Base-by-base conservation (phyloP, 2,329 filamentous ascomycete genomes). In the Corinectria fuckeliana region DNA sequence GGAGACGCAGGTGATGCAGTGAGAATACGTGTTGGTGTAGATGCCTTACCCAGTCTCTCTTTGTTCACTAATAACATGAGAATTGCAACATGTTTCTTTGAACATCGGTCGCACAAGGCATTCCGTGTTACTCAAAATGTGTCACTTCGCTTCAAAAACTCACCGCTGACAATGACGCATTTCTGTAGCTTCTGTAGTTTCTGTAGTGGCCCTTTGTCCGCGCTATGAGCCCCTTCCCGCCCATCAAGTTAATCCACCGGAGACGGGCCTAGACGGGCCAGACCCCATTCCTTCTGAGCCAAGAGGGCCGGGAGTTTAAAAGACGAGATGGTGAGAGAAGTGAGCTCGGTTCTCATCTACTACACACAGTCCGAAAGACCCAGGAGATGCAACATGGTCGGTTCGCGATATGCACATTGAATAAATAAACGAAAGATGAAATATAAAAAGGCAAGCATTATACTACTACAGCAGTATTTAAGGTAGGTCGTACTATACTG, bases 121-220 rank as follows among this genome's bases (percentile, higher is more conserved):
- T 34, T 45, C 42, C 47, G 23, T 36, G 16, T 14, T 32, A 49
- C 36, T 41, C n/a, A 20, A 54, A 58, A 47, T 50, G 32, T 30
- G 38, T 30, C 60, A 60, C 28, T 21, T 23, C 26, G 6, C 14
- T n/a, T 64, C 50, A 60, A 41, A n/a, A 62, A 62, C 65, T 64
- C 67, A 69, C 67, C 67, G 67, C 57, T 41, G 34, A 54, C 56
- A 55, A 21, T 44, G 44, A 23, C 45, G 53, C 50, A 36, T 45
- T 44, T 53, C 47, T 57, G 30, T 53, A 58, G 56, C 63, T n/a
- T n/a, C n/a, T n/a, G n/a, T n/a, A n/a, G 56, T 56, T 50, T 42
- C 23, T 53, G 48, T 64, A 51, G 63, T 57, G 63, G 58, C 62
- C 38, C 57, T 52, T 42, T 42, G 25, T 63, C 41, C 44, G 49